Evolutionary conservation across 1,139 yeast species (phyloP).

Genomic region (Pichia sp.): DNA sequence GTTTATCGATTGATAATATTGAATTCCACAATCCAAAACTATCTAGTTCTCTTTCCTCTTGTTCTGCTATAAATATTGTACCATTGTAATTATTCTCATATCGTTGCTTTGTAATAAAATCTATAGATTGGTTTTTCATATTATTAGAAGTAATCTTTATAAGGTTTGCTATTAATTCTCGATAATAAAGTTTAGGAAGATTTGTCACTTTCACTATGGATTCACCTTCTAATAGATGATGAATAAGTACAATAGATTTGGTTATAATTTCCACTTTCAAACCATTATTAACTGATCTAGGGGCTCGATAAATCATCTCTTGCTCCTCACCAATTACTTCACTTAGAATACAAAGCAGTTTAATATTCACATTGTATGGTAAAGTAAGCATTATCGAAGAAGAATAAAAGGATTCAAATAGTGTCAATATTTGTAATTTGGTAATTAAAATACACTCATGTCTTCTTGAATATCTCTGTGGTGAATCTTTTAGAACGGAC

Average conservation of each 20-base stretch:
- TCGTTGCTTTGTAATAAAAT: conserved; percentile 20
- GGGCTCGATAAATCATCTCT: conserved; percentile 38
- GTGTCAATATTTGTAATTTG: conserved; percentile 35
- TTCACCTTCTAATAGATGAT: conserved; percentile 22
- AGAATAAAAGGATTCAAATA: conserved; percentile 26
- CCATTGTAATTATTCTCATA: conserved; percentile 13
- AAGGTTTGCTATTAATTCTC: conserved; percentile 25
- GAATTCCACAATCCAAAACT: conserved; percentile 14
- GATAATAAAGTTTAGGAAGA: conserved; percentile 19
- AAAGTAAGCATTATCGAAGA: conserved; percentile 6
- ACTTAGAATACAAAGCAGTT: conserved; percentile 6
- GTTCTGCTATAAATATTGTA: conserved; percentile 18
- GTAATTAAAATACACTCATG: conserved; percentile 29
- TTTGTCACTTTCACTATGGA: conserved; percentile 22
- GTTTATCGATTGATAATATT: conserved; percentile 4
- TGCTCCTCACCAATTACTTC: conserved; percentile 43
- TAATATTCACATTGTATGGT: conserved; percentile 5
- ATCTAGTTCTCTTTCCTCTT: conserved; percentile 20
- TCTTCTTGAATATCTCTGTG: neutral
- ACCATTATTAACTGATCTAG: conserved; percentile 39
- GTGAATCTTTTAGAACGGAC: conserved; percentile 9
- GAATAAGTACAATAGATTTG: conserved; percentile 22
- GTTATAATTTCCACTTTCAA: conserved; percentile 37
- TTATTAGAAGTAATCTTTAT: conserved; percentile 26
- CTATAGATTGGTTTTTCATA: conserved; percentile 21